Conservation (phyloP, 371 early-diverging fungal species). For the Saksenaea oblongispora region DNA sequence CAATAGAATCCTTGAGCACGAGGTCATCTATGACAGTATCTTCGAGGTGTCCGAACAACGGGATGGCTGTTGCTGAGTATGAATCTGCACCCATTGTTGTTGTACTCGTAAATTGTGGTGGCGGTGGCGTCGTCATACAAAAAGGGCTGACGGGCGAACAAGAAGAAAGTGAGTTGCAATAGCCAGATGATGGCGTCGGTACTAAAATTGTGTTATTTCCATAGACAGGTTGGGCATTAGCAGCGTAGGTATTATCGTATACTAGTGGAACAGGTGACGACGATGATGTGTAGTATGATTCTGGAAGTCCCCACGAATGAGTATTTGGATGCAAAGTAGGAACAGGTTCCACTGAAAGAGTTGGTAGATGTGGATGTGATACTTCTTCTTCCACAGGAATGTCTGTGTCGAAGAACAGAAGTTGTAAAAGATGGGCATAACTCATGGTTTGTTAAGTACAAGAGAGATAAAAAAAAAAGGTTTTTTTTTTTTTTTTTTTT, state of each 20-base stretch:
- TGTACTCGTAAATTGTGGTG: background rate
- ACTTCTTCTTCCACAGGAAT: background rate
- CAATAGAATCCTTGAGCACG: background rate
- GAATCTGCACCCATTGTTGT: background rate
- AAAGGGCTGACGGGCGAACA: conserved; percentile 1
- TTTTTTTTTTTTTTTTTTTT: background rate
- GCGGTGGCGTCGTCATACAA: background rate
- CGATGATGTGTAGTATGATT: background rate
- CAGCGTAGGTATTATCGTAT: background rate
- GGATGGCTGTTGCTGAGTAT: background rate
- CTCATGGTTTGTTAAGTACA: background rate
- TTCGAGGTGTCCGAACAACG: background rate
- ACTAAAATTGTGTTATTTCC: background rate
- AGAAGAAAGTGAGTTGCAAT: background rate
- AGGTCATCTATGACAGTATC: background rate
- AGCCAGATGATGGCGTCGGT: background rate
- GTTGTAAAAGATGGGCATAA: background rate
- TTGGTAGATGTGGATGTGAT: background rate
- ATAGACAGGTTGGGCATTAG: background rate
- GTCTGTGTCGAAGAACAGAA: background rate
- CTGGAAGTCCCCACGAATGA: background rate
- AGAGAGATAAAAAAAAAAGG: background rate
- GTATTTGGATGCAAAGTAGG: background rate
- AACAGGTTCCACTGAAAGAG: background rate
- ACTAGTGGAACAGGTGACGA: background rate